phyloP scores from a whole-genome alignment of 371 early-diverging fungal species.

The Thermomucor indicae-seudaticae region DNA sequence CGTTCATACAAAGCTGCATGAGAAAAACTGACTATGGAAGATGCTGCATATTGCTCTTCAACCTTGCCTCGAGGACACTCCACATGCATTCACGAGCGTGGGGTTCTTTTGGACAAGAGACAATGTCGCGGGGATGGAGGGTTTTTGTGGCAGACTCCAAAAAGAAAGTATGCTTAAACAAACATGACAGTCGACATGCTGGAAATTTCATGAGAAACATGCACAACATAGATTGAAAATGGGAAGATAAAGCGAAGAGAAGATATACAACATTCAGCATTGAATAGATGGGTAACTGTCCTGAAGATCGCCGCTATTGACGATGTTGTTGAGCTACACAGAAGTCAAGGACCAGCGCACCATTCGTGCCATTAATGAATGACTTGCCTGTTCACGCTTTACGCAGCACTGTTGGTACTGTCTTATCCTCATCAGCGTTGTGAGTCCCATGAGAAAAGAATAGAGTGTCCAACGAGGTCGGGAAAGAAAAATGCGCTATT shows the following conservation, averaged over 20 bases:
- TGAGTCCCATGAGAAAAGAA: neutral
- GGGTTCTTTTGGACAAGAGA: too few species aligned
- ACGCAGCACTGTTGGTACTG: neutral
- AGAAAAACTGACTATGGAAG: too few species aligned
- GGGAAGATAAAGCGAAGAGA: too few species aligned
- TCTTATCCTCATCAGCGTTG: neutral
- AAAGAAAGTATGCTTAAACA: too few species aligned
- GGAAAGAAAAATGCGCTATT: neutral
- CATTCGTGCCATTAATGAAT: neutral
- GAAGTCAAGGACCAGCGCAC: neutral
- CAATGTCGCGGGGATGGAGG: too few species aligned
- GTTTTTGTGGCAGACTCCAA: too few species aligned
- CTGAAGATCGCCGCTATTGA: neutral
- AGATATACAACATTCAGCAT: neutral
- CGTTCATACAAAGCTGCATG: too few species aligned
- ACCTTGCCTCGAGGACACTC: too few species aligned
- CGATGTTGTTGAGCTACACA: neutral
- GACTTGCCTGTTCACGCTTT: neutral
- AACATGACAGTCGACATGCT: too few species aligned
- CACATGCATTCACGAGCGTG: too few species aligned
- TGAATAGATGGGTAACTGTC: neutral
- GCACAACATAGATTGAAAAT: neutral
- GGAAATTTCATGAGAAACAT: neutral
- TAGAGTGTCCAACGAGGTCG: neutral
- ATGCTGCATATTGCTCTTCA: too few species aligned